Percentiles rank a stretch among this genome's conserved stretches.
phyloP scores from a whole-genome alignment of 2,329 filamentous ascomycete species.

The Fusarium haematococcum region DNA sequence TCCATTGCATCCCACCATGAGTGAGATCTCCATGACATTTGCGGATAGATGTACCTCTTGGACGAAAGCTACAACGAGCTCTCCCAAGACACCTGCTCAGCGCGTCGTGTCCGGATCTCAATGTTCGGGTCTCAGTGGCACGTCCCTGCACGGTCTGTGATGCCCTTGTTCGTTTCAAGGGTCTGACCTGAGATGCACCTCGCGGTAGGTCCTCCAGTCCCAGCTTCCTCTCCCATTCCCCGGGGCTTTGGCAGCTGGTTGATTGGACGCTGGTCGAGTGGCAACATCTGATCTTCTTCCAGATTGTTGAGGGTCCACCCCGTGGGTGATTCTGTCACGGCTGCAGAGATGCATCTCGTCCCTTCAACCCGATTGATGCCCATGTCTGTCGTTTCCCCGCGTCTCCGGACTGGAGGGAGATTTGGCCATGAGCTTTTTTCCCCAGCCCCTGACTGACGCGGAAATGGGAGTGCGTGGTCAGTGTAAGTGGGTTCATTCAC shows the following conservation, averaged over 20 bases:
- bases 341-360: slow-evolving; percentile 21
- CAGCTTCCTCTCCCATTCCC: slow-evolving; percentile 31
- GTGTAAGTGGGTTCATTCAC: slow-evolving; percentile 9
- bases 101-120: slow-evolving; percentile 9
- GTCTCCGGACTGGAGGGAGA: slow-evolving; percentile 28
- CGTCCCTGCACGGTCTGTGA: slow-evolving; percentile 18
- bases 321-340: slow-evolving; percentile 22
- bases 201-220: slow-evolving; percentile 12
- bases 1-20: slow-evolving; percentile 14
- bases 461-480: slow-evolving; percentile 1
- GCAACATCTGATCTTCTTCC: slow-evolving; percentile 30
- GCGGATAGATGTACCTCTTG: slow-evolving; percentile 34
- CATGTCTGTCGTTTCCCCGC: slow-evolving; percentile 2
- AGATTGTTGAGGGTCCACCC: slow-evolving; percentile 39
- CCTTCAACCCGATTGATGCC: slow-evolving; percentile 30
- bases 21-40: slow-evolving; percentile 13
- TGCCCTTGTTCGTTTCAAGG: slow-evolving; percentile 27
- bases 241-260: slow-evolving; percentile 1
- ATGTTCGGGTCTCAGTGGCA: slow-evolving; percentile 8
- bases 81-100: not conserved
- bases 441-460: not conserved
- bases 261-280: slow-evolving; percentile 32
- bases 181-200: slow-evolving; percentile 29
- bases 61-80: slow-evolving; percentile 9
- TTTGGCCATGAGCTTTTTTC: slow-evolving; percentile 12